Evolutionary conservation across 2,329 filamentous ascomycete genomes (phyloP).

Genomic region (Teratosphaeria destructans): DNA sequence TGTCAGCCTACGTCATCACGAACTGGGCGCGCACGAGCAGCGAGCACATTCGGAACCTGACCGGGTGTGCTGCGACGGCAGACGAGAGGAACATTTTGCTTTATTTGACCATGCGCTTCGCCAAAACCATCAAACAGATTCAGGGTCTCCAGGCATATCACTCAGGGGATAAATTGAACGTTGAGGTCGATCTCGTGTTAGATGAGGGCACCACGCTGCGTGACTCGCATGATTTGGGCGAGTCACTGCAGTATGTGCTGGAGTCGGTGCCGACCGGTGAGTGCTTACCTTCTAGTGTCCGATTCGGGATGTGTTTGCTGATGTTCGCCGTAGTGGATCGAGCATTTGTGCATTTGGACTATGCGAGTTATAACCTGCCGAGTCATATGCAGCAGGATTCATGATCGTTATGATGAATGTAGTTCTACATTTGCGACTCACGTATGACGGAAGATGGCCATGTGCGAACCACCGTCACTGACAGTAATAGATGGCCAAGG

Average conservation of each 20-base stretch:
- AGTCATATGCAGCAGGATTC: conserved; percentile 40
- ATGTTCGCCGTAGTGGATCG: conserved; percentile 35
- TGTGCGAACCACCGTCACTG: background rate
- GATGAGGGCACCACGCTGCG: conserved; percentile 64
- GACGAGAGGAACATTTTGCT: conserved; percentile 77
- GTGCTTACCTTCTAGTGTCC: conserved; percentile 1
- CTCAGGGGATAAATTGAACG: conserved; percentile 73
- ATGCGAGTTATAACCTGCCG: conserved; percentile 40
- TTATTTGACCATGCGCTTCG: conserved; percentile 90
- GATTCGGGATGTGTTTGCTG: background rate
- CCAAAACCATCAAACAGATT: conserved; percentile 74
- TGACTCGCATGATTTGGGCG: conserved; percentile 70
- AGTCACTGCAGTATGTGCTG: conserved; percentile 72
- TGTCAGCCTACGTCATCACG: conserved; percentile 69
- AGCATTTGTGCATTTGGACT: conserved; percentile 44
- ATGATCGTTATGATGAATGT: background rate
- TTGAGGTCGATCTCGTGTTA: conserved; percentile 74
- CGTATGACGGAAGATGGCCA: background rate
- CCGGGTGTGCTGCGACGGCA: conserved; percentile 65
- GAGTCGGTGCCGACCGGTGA: conserved; percentile 65
- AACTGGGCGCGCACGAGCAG: conserved; percentile 67
- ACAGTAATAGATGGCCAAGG: too few species aligned
- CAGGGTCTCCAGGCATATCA: conserved; percentile 80
- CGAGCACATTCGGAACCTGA: conserved; percentile 70
- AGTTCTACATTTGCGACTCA: background rate